Base-by-base conservation (phyloP, 331 rosid genomes). In the Cucumis variabilis region DNA sequence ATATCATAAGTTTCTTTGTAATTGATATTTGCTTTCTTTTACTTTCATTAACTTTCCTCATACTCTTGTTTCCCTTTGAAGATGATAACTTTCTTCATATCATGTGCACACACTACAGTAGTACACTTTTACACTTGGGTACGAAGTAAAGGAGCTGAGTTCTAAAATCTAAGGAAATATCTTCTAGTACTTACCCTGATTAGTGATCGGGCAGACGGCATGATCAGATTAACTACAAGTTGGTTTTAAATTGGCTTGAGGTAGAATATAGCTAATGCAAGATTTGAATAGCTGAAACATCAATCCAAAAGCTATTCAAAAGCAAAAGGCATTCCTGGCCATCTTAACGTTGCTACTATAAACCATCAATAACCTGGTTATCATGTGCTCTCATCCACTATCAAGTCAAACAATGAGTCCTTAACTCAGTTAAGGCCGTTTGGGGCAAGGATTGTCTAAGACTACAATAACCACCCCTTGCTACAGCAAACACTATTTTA, bases 91-190 rank as follows among this genome's bases (percentile, higher is more conserved):
- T n/a, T n/a, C n/a, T n/a, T 25, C 50, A 50, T 33, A n/a, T 33
- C n/a, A 13, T 3, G 78, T 16, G 41, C 50, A 72, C 41, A 72
- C 80, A 74, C 53, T 23, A 68, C n/a, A 33, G 51, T 73, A 74
- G 80, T 74, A 20, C 53, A 37, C 25, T 20, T 73, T 20, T 74
- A 74, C 55, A 74, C 80, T 41, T 74, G 2, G 80, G 25, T 37
- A 74, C 80, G 2, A 74, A 74, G 58, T 11, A 37, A 74, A 74
- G 80, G 80, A 74, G 55, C 9, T 33, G 51, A 72, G 15, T 74
- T 74, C 28, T 74, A 74, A 73, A 41, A 74, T 41, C 55, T 41
- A 74, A 74, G 55, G 28, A 74, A 73, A 74, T 41, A 74, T n/a
- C 55, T 74, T 41, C 80, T 44, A 10, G 55, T 41, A 27, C 80